phyloP scores from a whole-genome alignment of 768 basidiomycete genomes.

The Psilocybe subaeruginosa region DNA sequence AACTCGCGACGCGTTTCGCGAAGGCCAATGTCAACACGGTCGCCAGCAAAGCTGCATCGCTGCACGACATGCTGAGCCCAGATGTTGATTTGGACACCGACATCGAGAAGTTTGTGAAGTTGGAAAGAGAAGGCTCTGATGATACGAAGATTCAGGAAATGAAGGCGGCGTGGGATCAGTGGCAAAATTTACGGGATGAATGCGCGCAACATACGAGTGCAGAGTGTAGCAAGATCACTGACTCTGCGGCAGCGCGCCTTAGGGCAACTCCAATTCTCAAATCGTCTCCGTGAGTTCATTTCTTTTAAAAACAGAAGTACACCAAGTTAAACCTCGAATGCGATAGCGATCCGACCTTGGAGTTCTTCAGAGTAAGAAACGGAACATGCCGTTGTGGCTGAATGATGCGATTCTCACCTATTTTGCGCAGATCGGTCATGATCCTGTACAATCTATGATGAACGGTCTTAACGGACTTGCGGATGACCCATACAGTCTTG shows the following conservation, averaged over 20 bases:
- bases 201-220: constrained; percentile 14
- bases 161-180: constrained; percentile 17
- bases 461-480: constrained; percentile 10
- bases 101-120: constrained; percentile 7
- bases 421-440: constrained; percentile 23
- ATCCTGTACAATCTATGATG: constrained; percentile 19
- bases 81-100: constrained; percentile 7
- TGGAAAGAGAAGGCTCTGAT: background rate
- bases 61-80: constrained; percentile 1
- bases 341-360: constrained; percentile 17
- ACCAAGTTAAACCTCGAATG: background rate
- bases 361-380: constrained; percentile 20
- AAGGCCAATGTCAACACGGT: constrained; percentile 15
- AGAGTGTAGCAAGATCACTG: constrained; percentile 9
- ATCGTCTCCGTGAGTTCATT: constrained; percentile 9
- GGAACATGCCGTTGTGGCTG: background rate
- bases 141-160: constrained; percentile 17
- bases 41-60: constrained; percentile 1
- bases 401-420: background rate
- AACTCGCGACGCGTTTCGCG: constrained; percentile 21
- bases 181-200: constrained; percentile 9
- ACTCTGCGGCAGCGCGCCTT: constrained; percentile 16
- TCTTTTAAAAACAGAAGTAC: background rate
- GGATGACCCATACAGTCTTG: constrained; percentile 6
- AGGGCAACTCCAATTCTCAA: constrained; percentile 20